Conservation (phyloP, 371 early-diverging fungal genomes). For the Blakeslea trispora region DNA sequence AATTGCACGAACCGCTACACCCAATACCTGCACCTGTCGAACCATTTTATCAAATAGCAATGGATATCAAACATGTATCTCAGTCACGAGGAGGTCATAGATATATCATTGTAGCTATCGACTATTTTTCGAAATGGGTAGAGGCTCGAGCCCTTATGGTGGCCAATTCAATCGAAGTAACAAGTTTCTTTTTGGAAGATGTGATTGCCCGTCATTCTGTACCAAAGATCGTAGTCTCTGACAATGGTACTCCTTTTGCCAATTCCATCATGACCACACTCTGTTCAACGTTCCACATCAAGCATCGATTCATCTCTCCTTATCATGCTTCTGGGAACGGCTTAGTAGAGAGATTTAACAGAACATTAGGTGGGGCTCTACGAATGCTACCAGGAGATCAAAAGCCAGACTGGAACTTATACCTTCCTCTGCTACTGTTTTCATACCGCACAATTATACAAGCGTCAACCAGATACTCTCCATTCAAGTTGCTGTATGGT, state of each 20-base stretch:
- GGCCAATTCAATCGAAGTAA: background rate
- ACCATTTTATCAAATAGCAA: background rate
- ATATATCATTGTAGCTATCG: constrained; percentile 26
- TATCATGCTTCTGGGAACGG: constrained; percentile 1
- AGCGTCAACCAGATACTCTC: constrained; percentile 3
- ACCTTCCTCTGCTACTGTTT: background rate
- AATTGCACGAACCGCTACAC: background rate
- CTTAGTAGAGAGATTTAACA: background rate
- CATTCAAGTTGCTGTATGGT: constrained; percentile 1
- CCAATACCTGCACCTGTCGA: background rate
- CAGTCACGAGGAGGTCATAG: constrained; percentile 4
- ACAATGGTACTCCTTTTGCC: background rate
- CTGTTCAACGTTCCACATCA: no score
- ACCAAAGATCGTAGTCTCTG: background rate
- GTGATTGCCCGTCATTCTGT: background rate
- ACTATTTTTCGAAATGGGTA: constrained; percentile 16
- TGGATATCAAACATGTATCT: constrained; percentile 4
- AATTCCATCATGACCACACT: background rate
- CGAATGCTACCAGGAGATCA: background rate
- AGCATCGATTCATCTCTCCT: background rate
- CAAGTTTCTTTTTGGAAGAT: background rate
- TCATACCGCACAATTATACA: background rate
- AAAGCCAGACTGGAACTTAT: constrained; percentile 1
- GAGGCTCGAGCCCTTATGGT: background rate
- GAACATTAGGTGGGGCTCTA: background rate